Conservation (phyloP, 768 basidiomycete species). For the Suillus clintonianus region DNA sequence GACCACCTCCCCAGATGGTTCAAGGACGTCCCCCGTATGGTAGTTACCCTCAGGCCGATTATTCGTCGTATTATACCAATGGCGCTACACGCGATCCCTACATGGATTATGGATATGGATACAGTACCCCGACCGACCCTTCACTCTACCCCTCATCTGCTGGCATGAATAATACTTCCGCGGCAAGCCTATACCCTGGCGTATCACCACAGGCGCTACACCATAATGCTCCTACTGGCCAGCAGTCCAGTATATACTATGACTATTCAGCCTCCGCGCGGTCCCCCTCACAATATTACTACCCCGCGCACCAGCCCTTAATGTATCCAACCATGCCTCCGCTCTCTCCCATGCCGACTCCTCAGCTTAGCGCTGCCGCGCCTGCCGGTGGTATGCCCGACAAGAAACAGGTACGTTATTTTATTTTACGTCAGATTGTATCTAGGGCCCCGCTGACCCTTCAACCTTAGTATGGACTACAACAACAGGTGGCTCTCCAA, state of each 20-base stretch:
- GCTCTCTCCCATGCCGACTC: conserved; percentile 55
- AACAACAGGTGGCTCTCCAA: conserved; percentile 47
- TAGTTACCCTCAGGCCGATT: conserved; percentile 57
- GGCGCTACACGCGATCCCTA: conserved; percentile 51
- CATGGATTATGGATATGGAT: conserved; percentile 59
- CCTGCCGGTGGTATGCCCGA: conserved; percentile 43
- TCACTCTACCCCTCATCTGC: conserved; percentile 51
- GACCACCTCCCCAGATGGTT: conserved; percentile 42
- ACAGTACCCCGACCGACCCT: conserved; percentile 50
- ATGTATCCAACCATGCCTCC: conserved; percentile 56
- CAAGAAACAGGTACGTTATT: conserved; percentile 59
- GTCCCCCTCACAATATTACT: conserved; percentile 62
- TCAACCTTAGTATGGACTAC: conserved; percentile 40
- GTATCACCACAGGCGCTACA: conserved; percentile 44
- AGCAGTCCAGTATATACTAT: conserved; percentile 58
- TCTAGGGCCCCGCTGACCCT: conserved; percentile 13
- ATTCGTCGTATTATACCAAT: conserved; percentile 57
- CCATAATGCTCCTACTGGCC: conserved; percentile 41
- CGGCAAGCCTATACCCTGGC: conserved; percentile 51
- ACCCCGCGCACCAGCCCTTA: conserved; percentile 56
- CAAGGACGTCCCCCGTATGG: conserved; percentile 50
- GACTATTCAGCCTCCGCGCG: conserved; percentile 54
- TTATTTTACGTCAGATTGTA: conserved; percentile 8
- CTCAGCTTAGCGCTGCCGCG: conserved; percentile 44
- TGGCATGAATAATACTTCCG: conserved; percentile 44